Evolutionary conservation across 2,329 filamentous ascomycete genomes (phyloP).

Genomic region (Phaeosphaeria sp.): DNA sequence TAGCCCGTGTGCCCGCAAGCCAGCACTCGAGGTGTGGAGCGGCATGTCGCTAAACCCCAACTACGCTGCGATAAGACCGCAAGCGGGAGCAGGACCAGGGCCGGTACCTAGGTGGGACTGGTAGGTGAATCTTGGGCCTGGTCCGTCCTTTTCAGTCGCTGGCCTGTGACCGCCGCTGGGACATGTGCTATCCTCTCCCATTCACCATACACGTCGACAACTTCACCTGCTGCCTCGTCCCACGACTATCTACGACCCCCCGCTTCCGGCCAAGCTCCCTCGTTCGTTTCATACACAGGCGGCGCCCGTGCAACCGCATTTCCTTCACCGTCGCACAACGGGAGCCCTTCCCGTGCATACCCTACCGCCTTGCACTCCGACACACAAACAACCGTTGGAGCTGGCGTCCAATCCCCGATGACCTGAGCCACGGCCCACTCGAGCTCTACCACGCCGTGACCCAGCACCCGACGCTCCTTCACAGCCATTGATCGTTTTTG

Average conservation of each 20-base stretch:
- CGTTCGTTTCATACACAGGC: conserved; percentile 18
- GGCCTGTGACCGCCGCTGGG: conserved; percentile 1
- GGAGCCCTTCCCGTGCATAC: conserved; percentile 22
- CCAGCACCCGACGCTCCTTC: conserved; percentile 30
- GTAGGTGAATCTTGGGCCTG: conserved; percentile 6
- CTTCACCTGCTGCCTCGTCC: conserved; percentile 10
- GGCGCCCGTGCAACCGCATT: conserved; percentile 33
- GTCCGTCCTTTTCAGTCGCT: neutral
- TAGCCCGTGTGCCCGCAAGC: conserved; percentile 10
- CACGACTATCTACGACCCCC: conserved; percentile 10
- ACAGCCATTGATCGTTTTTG: conserved; percentile 29
- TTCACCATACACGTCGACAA: conserved; percentile 2
- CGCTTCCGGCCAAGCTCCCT: conserved; percentile 25
- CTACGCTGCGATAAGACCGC: conserved; percentile 25
- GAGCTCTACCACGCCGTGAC: conserved; percentile 31
- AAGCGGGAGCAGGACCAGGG: conserved; percentile 1
- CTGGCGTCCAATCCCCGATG: conserved; percentile 45
- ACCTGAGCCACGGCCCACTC: conserved; percentile 36
- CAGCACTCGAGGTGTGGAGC: conserved; percentile 7
- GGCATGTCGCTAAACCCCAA: conserved; percentile 22
- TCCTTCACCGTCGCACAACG: conserved; percentile 37
- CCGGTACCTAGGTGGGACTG: neutral
- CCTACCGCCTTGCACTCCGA: conserved; percentile 22
- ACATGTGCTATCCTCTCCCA: neutral
- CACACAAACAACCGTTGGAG: conserved; percentile 39